Evolutionary conservation across 768 basidiomycete species (phyloP).

Genomic region (Mycena albidolilacea): DNA sequence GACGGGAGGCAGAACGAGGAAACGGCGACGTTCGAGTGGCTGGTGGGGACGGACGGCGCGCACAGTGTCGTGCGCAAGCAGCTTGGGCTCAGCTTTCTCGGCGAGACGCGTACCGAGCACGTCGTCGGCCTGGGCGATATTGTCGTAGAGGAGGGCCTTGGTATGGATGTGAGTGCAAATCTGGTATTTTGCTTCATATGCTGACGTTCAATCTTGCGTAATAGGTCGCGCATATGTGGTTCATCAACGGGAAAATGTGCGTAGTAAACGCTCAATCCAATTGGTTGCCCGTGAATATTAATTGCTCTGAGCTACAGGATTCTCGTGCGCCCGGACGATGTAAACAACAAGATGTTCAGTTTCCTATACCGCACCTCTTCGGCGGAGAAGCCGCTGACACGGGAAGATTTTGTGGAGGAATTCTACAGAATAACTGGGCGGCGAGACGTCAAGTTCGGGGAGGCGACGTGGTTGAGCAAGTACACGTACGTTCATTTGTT

Average conservation of each 20-base stretch:
- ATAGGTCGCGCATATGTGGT: too few species aligned
- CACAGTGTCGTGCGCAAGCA: conserved; percentile 54
- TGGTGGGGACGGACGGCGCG: conserved; percentile 62
- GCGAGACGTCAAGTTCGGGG: conserved; percentile 49
- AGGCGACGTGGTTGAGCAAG: conserved; percentile 44
- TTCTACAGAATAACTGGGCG: conserved; percentile 48
- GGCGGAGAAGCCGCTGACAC: conserved; percentile 28
- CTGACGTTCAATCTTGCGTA: too few species aligned
- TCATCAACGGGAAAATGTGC: too few species aligned
- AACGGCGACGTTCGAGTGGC: conserved; percentile 46
- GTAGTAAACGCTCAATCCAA: too few species aligned
- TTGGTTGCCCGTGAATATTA: too few species aligned
- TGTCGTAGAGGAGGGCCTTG: conserved; percentile 45
- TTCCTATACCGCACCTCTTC: neutral
- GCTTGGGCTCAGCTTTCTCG: conserved; percentile 59
- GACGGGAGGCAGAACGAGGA: conserved; percentile 47
- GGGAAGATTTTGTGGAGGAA: conserved; percentile 46
- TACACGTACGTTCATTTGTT: conserved; percentile 43
- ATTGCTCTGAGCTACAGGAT: neutral
- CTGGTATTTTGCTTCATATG: too few species aligned
- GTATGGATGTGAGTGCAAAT: neutral
- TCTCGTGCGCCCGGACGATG: neutral
- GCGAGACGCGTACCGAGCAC: conserved; percentile 52
- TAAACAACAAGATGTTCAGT: conserved; percentile 18
- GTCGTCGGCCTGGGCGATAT: conserved; percentile 54